A percentile compares a stretch with the other conserved stretches of the same genome.
Conservation (phyloP, 2,329 filamentous ascomycete species). For the Hortaea werneckii region DNA sequence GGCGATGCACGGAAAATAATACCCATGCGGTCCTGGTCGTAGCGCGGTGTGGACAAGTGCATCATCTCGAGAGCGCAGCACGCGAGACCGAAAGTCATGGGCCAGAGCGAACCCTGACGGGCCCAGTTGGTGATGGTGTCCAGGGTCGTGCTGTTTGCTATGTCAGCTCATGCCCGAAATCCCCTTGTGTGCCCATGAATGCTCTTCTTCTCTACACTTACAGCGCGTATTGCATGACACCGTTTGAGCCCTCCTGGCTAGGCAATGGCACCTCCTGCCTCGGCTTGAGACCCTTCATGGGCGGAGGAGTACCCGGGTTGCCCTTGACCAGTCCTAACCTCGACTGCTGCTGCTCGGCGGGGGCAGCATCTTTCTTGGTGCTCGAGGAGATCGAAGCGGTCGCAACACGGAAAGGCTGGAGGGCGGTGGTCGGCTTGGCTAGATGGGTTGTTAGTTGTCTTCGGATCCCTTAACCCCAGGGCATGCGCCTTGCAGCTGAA, state of each 20-base stretch:
- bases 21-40: constrained; percentile 79
- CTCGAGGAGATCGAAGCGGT: constrained; percentile 55
- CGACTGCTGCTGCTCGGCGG: constrained; percentile 36
- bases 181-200: not conserved
- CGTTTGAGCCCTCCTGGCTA: constrained; percentile 71
- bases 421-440: constrained; percentile 57
- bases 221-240: constrained; percentile 76
- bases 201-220: constrained; percentile 40
- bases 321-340: constrained; percentile 40
- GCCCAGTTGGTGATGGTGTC: constrained; percentile 77
- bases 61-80: constrained; percentile 92
- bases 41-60: constrained; percentile 77
- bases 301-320: constrained; percentile 42
- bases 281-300: constrained; percentile 43
- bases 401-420: constrained; percentile 52
- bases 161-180: constrained; percentile 10
- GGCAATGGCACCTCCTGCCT: constrained; percentile 61
- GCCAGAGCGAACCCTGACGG: constrained; percentile 75
- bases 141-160: constrained; percentile 53
- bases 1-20: constrained; percentile 87
- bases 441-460: constrained; percentile 2
- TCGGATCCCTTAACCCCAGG: too few relatives aligned
- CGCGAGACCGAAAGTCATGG: constrained; percentile 78
- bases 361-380: constrained; percentile 52
- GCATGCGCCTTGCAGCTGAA: constrained; percentile 13